These are phyloP conservation scores for Pseudopediastrum boryanum DNA, from an alignment of 139 green algal genomes.

Conservation along the genomic window DNA sequence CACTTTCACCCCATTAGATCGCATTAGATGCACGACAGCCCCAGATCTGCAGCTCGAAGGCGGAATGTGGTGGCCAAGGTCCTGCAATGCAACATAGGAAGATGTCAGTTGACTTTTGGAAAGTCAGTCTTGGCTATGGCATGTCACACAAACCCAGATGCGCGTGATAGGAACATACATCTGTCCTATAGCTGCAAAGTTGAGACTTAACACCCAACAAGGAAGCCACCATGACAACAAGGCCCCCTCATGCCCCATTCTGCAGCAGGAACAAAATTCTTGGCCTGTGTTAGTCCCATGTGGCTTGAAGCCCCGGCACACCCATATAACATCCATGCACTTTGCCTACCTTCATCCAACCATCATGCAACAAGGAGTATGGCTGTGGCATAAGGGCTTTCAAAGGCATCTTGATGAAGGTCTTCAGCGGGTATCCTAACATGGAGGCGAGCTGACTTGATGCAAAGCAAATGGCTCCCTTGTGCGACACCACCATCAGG, in stretches of 20 bases:
- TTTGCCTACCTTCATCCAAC: conserved; percentile 46
- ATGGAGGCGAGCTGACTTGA: conserved; percentile 14
- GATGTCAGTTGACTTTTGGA: too few relatives aligned
- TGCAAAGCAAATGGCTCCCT: conserved; percentile 20
- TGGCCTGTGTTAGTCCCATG: too few relatives aligned
- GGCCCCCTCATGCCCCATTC: too few relatives aligned
- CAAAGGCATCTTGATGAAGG: conserved; percentile 40
- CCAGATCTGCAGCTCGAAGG: conserved; percentile 40
- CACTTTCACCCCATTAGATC: conserved; percentile 24
- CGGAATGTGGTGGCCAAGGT: background rate
- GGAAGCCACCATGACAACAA: too few relatives aligned
- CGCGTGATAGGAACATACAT: too few relatives aligned
- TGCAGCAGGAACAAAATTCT: too few relatives aligned
- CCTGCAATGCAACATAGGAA: background rate
- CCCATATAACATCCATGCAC: too few relatives aligned
- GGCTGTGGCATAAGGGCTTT: conserved; percentile 44
- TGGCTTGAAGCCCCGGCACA: too few relatives aligned
- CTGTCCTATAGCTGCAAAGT: too few relatives aligned
- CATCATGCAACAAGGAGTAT: conserved; percentile 40
- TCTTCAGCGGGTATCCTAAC: conserved; percentile 36
- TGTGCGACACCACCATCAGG: conserved; percentile 27
- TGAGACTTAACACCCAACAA: too few relatives aligned
- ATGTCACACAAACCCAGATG: too few relatives aligned
- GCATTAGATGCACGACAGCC: conserved; percentile 44
- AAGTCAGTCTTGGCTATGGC: too few relatives aligned